Conservation (phyloP, 148 eudicot species). For the Limonium bicolor region DNA sequence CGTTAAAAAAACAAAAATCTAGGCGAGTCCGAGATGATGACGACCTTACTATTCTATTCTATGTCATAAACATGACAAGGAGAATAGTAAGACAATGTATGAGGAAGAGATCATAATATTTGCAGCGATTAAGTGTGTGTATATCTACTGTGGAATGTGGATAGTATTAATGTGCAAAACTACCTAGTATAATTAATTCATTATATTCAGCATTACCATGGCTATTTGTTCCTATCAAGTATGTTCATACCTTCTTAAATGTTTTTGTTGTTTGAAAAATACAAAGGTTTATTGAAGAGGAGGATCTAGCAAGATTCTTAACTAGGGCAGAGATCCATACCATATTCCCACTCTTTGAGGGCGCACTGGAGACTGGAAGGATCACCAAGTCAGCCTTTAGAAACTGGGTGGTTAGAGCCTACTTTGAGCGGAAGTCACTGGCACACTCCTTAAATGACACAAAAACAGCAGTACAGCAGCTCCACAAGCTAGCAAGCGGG, state of each 20-base stretch:
- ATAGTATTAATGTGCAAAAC: no score
- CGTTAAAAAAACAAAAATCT: no score
- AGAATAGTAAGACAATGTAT: no score
- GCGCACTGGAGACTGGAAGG: constrained; percentile 54
- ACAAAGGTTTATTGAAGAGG: constrained; percentile 57
- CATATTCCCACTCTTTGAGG: constrained; percentile 60
- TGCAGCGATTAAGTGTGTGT: no score
- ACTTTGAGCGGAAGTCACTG: constrained; percentile 41
- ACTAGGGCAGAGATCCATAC: constrained; percentile 47
- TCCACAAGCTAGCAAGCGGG: constrained; percentile 51
- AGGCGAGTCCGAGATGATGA: no score
- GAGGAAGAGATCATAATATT: no score
- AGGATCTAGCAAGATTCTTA: constrained; percentile 51
- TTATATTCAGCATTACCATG: no score
- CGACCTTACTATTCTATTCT: no score
- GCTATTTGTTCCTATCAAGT: no score
- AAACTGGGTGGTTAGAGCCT: constrained; percentile 74
- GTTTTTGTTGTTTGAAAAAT: neutral
- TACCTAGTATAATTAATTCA: no score
- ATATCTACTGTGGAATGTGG: no score
- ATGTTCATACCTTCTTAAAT: neutral
- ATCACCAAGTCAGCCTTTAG: constrained; percentile 56
- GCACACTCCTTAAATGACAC: constrained; percentile 65
- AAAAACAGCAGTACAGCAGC: constrained; percentile 64
- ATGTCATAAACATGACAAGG: no score